Evolutionary conservation across 2,329 filamentous ascomycete genomes (phyloP), one percentile per base, ranked within the genome.

Genomic region (Clarireedia monteithiana): DNA sequence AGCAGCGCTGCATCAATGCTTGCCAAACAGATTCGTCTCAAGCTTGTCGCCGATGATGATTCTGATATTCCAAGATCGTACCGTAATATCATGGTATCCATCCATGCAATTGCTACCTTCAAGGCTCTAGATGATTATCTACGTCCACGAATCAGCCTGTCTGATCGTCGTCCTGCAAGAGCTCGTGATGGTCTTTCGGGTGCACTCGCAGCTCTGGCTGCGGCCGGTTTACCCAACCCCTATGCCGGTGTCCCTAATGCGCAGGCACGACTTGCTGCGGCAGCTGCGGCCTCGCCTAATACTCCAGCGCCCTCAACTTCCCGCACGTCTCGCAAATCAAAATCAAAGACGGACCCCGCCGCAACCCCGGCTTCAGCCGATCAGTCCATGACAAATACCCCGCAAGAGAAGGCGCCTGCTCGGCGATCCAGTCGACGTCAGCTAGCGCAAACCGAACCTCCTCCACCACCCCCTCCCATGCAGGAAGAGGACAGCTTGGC

Each of bases 51-150:
- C 1, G 91, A 95, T 63, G 91, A 95, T 1, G 86, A 91, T 48
- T 92, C 91, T 0, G 89, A 94, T 49, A 94, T 99, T 58, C 94
- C 94, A 17, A 81, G 85, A 38, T 79, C 86, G 0, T 97, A 95
- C 68, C 83, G 89, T 23, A 96, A 92, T 63, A 95, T 99, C 60
- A 96, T 96, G 87, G 94, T 99, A 1, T 95, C 91, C 0, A 99
- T 99, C 56, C 94, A 99, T 70, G 94, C 94, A 15, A 97, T 99
- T 66, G 92, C 94, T 2, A 97, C 91, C 0, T 97, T 99, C 76
- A 97, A 96, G 70, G 89, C 92, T 0, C 75, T 99, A 24, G 94
- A 97, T 68, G 94, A 99, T 69, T 99, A 97, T 70, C 78, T 99
- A 45, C 85, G 94, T 39, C 94, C 94, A 6, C 83, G 92, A 59